Percentiles rank a stretch among this genome's conserved stretches.
phyloP scores from a whole-genome alignment of 345 rosid genomes.

The Eucalyptus curtisii region DNA sequence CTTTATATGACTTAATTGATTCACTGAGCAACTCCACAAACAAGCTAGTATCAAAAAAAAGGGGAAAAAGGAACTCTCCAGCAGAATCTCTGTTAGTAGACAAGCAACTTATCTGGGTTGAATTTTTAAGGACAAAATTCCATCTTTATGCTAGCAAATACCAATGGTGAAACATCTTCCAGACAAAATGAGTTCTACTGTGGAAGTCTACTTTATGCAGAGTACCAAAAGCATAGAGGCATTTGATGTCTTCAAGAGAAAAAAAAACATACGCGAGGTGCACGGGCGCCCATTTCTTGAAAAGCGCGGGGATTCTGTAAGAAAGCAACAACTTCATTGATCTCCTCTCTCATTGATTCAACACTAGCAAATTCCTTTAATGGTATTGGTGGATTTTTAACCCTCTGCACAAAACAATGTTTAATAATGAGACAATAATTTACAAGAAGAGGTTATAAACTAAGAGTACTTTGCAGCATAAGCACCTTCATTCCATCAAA shows the following conservation, averaged over 20 bases:
- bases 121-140: not conserved
- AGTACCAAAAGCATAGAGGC: not conserved
- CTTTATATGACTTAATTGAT: not conserved
- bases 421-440: not conserved
- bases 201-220: not conserved
- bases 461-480: not conserved
- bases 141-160: not conserved
- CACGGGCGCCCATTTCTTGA: constrained; percentile 93
- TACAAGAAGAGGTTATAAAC: not conserved
- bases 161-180: not conserved
- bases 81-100: not conserved
- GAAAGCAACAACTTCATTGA: constrained; percentile 92
- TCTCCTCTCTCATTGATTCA: constrained; percentile 96
- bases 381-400: constrained; percentile 91
- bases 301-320: constrained; percentile 86
- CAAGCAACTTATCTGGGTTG: not conserved
- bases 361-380: constrained; percentile 82
- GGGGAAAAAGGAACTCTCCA: not conserved
- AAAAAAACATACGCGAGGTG: constrained; percentile 69
- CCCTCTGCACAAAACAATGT: constrained; percentile 39
- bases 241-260: not conserved
- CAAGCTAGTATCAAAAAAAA: not conserved
- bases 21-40: not conserved
- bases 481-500: constrained; percentile 84
- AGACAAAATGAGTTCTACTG: not conserved